These are phyloP conservation scores for Phaffia rhodozyma DNA, from an alignment of 1,284 basidiomycete species.

Conservation along the genomic window DNA sequence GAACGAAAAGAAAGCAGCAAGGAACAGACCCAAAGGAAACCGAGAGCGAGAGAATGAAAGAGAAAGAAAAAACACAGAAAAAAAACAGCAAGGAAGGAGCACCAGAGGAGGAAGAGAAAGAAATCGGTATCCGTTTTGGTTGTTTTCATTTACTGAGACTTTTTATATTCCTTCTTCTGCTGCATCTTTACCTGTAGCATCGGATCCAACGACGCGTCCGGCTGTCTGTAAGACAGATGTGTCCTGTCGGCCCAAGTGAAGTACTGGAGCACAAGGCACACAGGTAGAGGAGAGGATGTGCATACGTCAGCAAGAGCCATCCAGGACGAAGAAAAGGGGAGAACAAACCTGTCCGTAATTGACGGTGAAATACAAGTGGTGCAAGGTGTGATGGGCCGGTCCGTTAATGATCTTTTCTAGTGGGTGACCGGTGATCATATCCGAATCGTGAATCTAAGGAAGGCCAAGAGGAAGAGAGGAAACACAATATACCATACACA, in stretches of 20 bases:
- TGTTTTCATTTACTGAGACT: too few relatives aligned
- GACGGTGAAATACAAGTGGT: conserved; percentile 90
- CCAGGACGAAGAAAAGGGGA: neutral
- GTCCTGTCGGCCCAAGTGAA: conserved; percentile 88
- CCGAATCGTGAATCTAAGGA: conserved; percentile 87
- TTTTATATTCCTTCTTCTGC: too few relatives aligned
- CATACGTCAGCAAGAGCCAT: neutral
- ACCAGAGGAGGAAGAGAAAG: too few relatives aligned
- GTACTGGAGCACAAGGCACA: conserved; percentile 44
- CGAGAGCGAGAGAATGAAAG: too few relatives aligned
- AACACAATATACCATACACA: neutral
- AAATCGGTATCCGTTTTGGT: too few relatives aligned
- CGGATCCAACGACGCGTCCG: conserved; percentile 71
- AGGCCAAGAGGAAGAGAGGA: neutral
- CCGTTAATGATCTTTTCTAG: conserved; percentile 90
- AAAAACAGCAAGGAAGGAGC: too few relatives aligned
- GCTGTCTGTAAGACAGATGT: conserved; percentile 77
- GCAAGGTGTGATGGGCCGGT: conserved; percentile 92
- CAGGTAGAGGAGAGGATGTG: neutral
- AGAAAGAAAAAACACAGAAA: too few relatives aligned
- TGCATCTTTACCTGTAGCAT: conserved; percentile 46
- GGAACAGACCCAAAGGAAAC: too few relatives aligned
- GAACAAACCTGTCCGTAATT: conserved; percentile 69
- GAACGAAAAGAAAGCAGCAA: too few relatives aligned
- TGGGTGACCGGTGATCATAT: conserved; percentile 91